Evolutionary conservation across 1,139 yeast genomes (phyloP), one percentile per base, ranked within the genome.

Genomic region (Hemisphaericaspora subhashii): DNA sequence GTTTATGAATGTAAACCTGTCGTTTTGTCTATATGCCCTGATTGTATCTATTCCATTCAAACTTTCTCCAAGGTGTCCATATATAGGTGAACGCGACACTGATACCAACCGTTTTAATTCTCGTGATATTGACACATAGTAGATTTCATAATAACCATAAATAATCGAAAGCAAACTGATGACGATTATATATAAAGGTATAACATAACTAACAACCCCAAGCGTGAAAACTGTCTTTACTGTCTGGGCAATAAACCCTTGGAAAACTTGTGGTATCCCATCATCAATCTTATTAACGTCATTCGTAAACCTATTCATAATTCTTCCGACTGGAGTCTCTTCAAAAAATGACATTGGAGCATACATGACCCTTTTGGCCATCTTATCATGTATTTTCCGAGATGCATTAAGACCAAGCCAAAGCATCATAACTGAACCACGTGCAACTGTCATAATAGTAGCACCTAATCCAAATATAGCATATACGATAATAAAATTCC

Each of bases 11-110:
- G 64, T 65, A 54, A 83, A 83, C 45, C 87, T 69, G 4, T 62
- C 67, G 20, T 60, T 54, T 44, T 81, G 85, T 18, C 66, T 50
- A 46, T 66, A 82, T 0, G 87, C 86, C 41, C 75, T 60, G 30
- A 82, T 74, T 3, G 84, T 81, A 36, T 77, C 81, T 35, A 77
- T 69, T 1, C 88, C 88, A 30, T 66, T 66, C 31, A 81, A 60
- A 17, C 81, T 76, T 53, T 82, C 87, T 43, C 81, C 82, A 34
- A 82, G 62, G 48, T 80, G 81, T 0, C 86, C 81, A 64, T 72
- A 79, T 14, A 82, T 78, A 7, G 87, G 87, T 35, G 83, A 76
- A 44, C 60, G 56, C 32, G 53, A 53, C 3, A 60, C 54, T 20
- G 64, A 58, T 33, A 50, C 54, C 35, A 64, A 51, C 42, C 70